Evolutionary conservation across 108 stramenopile species (phyloP).

Genomic region (Pseudonitzschia pungens): DNA sequence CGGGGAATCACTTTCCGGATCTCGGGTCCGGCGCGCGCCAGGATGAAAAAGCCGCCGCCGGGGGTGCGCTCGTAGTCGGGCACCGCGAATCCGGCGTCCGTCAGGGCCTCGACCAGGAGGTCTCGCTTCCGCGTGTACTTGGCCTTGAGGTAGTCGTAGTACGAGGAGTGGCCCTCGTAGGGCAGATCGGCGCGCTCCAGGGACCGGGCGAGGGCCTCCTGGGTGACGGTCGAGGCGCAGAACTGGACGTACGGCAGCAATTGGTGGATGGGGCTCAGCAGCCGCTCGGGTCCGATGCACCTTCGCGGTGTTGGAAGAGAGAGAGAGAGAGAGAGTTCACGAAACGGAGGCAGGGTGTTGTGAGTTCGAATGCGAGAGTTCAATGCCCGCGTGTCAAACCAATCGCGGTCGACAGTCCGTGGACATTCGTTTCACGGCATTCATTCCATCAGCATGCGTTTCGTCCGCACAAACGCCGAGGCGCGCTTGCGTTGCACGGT

Average conservation of each 20-base stretch:
- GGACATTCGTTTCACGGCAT: no score
- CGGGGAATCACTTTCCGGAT: slow-evolving; percentile 51
- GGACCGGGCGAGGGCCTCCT: slow-evolving; percentile 86
- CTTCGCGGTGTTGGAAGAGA: not conserved
- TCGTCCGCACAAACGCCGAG: no score
- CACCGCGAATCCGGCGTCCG: slow-evolving; percentile 72
- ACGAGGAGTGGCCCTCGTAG: slow-evolving; percentile 73
- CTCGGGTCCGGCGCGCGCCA: slow-evolving; percentile 81
- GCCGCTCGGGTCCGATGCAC: slow-evolving; percentile 81
- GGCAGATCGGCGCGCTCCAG: slow-evolving; percentile 83
- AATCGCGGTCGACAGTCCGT: no score
- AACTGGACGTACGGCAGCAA: slow-evolving; percentile 94
- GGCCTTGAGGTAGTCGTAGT: slow-evolving; percentile 74
- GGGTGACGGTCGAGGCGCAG: slow-evolving; percentile 92
- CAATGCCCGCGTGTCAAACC: no score
- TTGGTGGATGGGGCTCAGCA: slow-evolving; percentile 76
- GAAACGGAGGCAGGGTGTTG: no score
- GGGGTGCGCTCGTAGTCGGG: slow-evolving; percentile 73
- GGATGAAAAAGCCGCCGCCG: slow-evolving; percentile 95
- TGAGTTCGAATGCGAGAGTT: no score
- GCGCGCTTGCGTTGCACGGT: no score
- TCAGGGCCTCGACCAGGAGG: slow-evolving; percentile 63
- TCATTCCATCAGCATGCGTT: no score
- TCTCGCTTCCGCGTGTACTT: slow-evolving; percentile 88
- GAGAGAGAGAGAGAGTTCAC: not conserved